phyloP scores from a whole-genome alignment of 495 filamentous ascomycete species.

The Xylaria castorea region DNA sequence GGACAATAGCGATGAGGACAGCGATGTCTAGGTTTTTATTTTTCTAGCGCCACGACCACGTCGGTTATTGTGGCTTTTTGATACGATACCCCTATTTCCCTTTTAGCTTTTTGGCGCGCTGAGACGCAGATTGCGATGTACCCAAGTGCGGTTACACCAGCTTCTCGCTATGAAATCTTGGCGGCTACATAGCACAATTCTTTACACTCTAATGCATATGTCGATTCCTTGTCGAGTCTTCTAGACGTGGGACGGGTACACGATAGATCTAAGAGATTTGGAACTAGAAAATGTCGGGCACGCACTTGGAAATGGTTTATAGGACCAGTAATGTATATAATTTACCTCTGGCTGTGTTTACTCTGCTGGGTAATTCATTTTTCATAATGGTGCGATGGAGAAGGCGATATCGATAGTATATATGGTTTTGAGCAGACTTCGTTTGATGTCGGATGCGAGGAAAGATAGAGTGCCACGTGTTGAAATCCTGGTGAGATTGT shows the following conservation, averaged over 20 bases:
- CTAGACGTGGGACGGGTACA: not conserved
- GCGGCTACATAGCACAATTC: not conserved
- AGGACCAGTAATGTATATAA: constrained; percentile 6
- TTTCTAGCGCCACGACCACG: not conserved
- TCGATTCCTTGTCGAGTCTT: not conserved
- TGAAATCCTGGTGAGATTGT: not conserved
- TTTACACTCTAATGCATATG: constrained; percentile 1
- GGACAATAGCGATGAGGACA: not conserved
- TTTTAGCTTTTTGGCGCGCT: constrained; percentile 1
- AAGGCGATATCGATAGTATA: not conserved
- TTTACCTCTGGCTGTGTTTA: not conserved
- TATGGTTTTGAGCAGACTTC: not conserved
- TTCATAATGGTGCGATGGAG: not conserved
- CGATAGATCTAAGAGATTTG: not conserved
- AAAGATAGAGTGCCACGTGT: not conserved
- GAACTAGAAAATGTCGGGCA: constrained; percentile 11
- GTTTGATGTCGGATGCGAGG: not conserved
- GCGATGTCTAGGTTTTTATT: constrained; percentile 5
- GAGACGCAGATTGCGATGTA: constrained; percentile 4
- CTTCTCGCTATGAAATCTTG: not conserved
- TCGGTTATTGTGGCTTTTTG: not conserved
- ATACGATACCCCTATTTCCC: constrained; percentile 19
- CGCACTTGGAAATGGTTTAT: constrained; percentile 3
- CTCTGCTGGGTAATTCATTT: not conserved
- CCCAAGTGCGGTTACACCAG: not conserved